Evolutionary conservation across 2,329 filamentous ascomycete genomes (phyloP).

Genomic region (Alternaria viburni): DNA sequence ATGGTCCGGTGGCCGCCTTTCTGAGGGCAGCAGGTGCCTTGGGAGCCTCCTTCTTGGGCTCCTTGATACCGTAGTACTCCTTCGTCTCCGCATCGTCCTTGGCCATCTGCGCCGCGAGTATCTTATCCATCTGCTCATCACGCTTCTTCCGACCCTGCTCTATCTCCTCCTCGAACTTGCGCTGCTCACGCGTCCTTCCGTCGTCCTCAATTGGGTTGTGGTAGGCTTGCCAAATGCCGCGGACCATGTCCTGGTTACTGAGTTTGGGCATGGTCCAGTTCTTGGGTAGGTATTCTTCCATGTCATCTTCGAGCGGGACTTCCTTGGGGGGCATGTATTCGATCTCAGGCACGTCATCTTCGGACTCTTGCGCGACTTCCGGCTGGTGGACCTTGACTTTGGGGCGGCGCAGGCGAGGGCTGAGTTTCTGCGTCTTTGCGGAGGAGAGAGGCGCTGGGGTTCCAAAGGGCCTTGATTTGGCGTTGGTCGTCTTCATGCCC

Average conservation of each 20-base stretch:
- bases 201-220: slow-evolving; percentile 68
- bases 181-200: slow-evolving; percentile 68
- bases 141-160: slow-evolving; percentile 57
- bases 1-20: slow-evolving; percentile 46
- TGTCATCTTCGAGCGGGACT: slow-evolving; percentile 67
- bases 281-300: slow-evolving; percentile 66
- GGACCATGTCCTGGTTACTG: slow-evolving; percentile 59
- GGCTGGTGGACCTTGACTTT: slow-evolving; percentile 69
- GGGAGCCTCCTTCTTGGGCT: slow-evolving; percentile 35
- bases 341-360: slow-evolving; percentile 72
- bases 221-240: slow-evolving; percentile 60
- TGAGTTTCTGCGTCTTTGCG: slow-evolving; percentile 71
- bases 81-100: slow-evolving; percentile 57
- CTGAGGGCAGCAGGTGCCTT: slow-evolving; percentile 19
- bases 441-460: slow-evolving; percentile 67
- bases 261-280: slow-evolving; percentile 60
- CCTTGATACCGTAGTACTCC: slow-evolving; percentile 36
- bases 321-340: slow-evolving; percentile 87
- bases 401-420: slow-evolving; percentile 60
- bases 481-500: slow-evolving; percentile 95
- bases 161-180: slow-evolving; percentile 59
- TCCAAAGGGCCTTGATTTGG: slow-evolving; percentile 74
- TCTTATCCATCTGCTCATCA: slow-evolving; percentile 71
- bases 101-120: slow-evolving; percentile 67
- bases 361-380: slow-evolving; percentile 59